These are phyloP conservation scores for Phoma sp. DNA, from an alignment of 2,329 filamentous ascomycete species.

Conservation along the genomic window DNA sequence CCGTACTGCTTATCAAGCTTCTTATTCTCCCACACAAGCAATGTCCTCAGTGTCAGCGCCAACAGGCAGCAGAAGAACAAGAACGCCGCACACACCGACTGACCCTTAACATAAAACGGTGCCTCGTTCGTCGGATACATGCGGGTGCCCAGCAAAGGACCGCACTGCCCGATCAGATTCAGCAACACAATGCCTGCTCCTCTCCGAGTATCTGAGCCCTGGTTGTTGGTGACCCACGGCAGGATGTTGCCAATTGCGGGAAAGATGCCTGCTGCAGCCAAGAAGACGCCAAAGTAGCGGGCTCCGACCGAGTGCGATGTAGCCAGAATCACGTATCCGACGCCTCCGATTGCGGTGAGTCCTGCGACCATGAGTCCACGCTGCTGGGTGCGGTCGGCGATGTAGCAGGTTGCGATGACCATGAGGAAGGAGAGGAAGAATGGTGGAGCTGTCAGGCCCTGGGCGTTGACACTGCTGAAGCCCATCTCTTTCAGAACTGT, in stretches of 20 bases:
- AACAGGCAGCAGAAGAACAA: conserved; percentile 47
- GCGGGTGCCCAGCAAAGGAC: conserved; percentile 45
- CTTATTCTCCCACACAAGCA: conserved; percentile 47
- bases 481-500: conserved; percentile 63
- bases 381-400: conserved; percentile 70
- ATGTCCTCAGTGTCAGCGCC: conserved; percentile 33
- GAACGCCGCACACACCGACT: conserved; percentile 46
- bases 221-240: conserved; percentile 73
- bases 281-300: conserved; percentile 60
- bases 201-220: conserved; percentile 70
- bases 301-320: conserved; percentile 57
- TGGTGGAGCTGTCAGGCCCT: conserved; percentile 74
- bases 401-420: conserved; percentile 65
- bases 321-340: conserved; percentile 71
- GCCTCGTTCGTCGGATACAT: conserved; percentile 42
- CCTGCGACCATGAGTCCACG: conserved; percentile 65
- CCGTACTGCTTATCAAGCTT: conserved; percentile 44
- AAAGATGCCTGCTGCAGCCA: conserved; percentile 68
- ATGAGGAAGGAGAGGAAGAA: conserved; percentile 71
- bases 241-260: conserved; percentile 73
- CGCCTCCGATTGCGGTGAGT: conserved; percentile 62
- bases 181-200: conserved; percentile 70
- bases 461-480: conserved; percentile 68
- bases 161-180: conserved; percentile 67
- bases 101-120: conserved; percentile 45